Conservation (phyloP, 176 grass and related monocot genomes). For the Bothriochloa decipiens region DNA sequence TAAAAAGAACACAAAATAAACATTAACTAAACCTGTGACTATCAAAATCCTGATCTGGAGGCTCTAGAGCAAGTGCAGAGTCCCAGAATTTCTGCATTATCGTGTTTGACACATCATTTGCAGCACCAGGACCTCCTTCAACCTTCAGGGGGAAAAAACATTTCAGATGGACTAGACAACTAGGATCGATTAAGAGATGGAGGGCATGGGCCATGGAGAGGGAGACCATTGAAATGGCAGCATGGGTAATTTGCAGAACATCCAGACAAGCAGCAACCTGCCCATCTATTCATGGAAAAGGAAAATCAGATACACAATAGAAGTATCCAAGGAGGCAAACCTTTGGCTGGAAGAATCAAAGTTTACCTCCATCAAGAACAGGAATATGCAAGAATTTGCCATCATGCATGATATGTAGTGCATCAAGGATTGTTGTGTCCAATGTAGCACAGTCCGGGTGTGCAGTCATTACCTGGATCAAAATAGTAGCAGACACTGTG, state of each 20-base stretch:
- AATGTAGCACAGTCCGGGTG: conserved; percentile 81
- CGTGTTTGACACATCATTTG: conserved; percentile 81
- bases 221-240: conserved; percentile 89
- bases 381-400: conserved; percentile 98
- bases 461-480: conserved; percentile 81
- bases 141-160: conserved; percentile 47
- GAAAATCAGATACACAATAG: conserved; percentile 30
- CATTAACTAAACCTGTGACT: conserved; percentile 63
- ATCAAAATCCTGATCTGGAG: conserved; percentile 73
- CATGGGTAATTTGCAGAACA: conserved; percentile 97
- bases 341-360: conserved; percentile 3
- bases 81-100: conserved; percentile 98
- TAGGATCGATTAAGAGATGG: background rate
- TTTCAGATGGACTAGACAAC: conserved; percentile 21
- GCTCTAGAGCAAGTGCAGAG: conserved; percentile 86
- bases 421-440: conserved; percentile 92
- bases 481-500: conserved; percentile 31
- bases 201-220: background rate
- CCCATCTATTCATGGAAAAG: conserved; percentile 56
- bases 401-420: conserved; percentile 90
- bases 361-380: conserved; percentile 85
- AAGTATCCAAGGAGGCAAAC: conserved; percentile 16
- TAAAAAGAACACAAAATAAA: conserved; percentile 22
- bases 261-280: conserved; percentile 87
- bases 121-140: conserved; percentile 71